Evolutionary conservation across 495 filamentous ascomycete genomes (phyloP).

Genomic region (Oidiodendron maius): DNA sequence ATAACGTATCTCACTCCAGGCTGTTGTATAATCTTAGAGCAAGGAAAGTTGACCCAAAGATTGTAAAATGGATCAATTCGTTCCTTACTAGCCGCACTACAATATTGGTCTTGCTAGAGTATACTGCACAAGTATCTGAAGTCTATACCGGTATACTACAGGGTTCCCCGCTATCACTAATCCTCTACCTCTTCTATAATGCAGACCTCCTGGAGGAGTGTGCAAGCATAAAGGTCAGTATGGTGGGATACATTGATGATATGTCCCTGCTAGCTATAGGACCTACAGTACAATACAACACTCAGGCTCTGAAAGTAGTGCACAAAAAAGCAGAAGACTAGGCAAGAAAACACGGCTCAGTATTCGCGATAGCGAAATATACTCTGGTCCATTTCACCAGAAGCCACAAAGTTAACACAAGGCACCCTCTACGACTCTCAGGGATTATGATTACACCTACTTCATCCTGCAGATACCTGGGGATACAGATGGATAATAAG

Average conservation of each 20-base stretch:
- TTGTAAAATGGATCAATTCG: conserved; percentile 6
- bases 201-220: conserved; percentile 21
- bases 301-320: conserved; percentile 10
- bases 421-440: conserved; percentile 4
- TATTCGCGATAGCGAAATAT: conserved; percentile 18
- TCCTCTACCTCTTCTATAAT: conserved; percentile 29
- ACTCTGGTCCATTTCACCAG: conserved; percentile 21
- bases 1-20: conserved; percentile 19
- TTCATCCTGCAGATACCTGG: conserved; percentile 10
- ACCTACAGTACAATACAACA: conserved; percentile 15
- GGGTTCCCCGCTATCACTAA: conserved; percentile 23
- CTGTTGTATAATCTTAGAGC: conserved; percentile 21
- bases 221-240: conserved; percentile 7
- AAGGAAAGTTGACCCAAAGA: conserved; percentile 1
- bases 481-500: conserved; percentile 8
- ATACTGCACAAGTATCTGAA: neutral
- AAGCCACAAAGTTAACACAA: conserved; percentile 6
- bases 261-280: conserved; percentile 19
- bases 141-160: conserved; percentile 23
- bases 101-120: conserved; percentile 11
- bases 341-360: conserved; percentile 15
- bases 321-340: conserved; percentile 17
- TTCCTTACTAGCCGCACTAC: conserved; percentile 12
- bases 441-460: conserved; percentile 5
- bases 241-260: conserved; percentile 23